Conservation (phyloP, 2,329 filamentous ascomycete genomes). For the Helotiales sp. region DNA sequence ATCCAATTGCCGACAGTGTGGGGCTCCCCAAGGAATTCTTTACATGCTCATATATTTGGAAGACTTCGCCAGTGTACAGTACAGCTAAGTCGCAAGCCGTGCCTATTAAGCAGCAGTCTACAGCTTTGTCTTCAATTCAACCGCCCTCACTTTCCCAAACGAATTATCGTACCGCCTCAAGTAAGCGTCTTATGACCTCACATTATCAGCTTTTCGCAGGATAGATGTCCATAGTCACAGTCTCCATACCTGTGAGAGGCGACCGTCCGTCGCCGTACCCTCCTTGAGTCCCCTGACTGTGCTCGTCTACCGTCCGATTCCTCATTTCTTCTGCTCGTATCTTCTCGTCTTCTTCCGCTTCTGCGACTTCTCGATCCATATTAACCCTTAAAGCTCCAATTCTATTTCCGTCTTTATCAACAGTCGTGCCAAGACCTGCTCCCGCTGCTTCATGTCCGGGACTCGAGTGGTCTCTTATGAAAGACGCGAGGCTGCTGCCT, state of each 20-base stretch:
- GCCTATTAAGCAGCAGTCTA: neutral
- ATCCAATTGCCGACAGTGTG: too few species aligned
- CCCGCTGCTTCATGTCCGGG: neutral
- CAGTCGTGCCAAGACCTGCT: neutral
- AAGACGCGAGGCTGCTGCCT: conserved; percentile 54
- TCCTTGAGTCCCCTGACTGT: neutral
- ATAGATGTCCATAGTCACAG: neutral
- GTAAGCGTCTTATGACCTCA: neutral
- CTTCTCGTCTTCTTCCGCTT: neutral
- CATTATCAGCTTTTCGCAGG: neutral
- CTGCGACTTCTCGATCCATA: neutral
- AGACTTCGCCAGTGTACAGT: too few species aligned
- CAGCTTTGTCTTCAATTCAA: neutral
- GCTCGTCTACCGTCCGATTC: neutral
- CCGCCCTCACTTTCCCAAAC: neutral
- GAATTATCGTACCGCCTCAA: neutral
- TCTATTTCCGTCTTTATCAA: neutral
- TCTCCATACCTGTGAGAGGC: neutral
- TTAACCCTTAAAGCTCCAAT: neutral
- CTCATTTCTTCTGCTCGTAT: neutral
- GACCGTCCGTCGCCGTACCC: neutral
- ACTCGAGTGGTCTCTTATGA: conserved; percentile 6
- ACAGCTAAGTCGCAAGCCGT: too few species aligned
- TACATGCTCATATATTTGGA: too few species aligned
- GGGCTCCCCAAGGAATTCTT: too few species aligned